Conservation (phyloP, 2,329 filamentous ascomycete genomes). For the Calonectria pauciramosa region DNA sequence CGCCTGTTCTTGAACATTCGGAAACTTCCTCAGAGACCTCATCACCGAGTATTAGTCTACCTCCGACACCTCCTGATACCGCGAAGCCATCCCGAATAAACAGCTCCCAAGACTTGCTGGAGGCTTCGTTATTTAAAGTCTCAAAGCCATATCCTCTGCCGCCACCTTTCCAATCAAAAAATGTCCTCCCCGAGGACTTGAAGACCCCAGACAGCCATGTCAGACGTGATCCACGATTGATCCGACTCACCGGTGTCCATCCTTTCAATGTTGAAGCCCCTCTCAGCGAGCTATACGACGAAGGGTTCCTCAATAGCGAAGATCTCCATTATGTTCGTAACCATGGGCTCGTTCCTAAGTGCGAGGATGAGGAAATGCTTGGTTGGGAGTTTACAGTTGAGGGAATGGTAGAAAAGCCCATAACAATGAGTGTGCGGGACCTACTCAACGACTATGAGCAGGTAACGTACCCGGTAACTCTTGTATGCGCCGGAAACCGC, state of each 20-base stretch:
- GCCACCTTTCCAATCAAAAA: constrained; percentile 71
- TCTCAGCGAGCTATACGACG: constrained; percentile 80
- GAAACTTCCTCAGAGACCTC: constrained; percentile 9
- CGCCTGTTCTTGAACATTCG: constrained; percentile 27
- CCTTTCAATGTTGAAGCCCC: constrained; percentile 94
- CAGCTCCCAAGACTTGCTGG: constrained; percentile 47
- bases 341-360: constrained; percentile 85
- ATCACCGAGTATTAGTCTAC: constrained; percentile 41
- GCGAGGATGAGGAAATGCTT: constrained; percentile 78
- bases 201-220: constrained; percentile 89
- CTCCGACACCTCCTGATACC: constrained; percentile 57
- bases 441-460: constrained; percentile 83
- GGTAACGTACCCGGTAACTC: constrained; percentile 86
- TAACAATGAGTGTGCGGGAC: constrained; percentile 79
- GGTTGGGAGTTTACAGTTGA: constrained; percentile 89
- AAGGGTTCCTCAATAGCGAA: constrained; percentile 87
- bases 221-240: constrained; percentile 82
- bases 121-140: constrained; percentile 18
- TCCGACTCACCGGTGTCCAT: constrained; percentile 88
- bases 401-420: constrained; percentile 83
- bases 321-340: constrained; percentile 94
- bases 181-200: constrained; percentile 80
- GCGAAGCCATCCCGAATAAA: constrained; percentile 53
- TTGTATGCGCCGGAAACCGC: constrained; percentile 93
- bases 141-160: constrained; percentile 72